Conservation (phyloP, 352 stramenopile genomes). For the Pythium vanterpoolii region DNA sequence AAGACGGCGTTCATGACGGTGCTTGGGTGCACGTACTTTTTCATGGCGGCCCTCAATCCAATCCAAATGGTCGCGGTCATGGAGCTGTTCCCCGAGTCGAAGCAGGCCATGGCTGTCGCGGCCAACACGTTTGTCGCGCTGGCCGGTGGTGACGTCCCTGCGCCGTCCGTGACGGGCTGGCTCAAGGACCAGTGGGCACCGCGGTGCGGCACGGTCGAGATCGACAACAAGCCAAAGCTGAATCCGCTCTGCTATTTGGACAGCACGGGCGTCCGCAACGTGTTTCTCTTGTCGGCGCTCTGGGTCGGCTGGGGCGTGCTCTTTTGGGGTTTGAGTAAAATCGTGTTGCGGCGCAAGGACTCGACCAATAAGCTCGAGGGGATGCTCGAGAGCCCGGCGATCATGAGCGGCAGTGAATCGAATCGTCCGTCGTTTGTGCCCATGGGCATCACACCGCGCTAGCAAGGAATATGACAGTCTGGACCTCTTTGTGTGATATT, state of each 20-base stretch:
- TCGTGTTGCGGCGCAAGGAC: slow-evolving; percentile 27
- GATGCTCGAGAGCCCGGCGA: slow-evolving; percentile 2
- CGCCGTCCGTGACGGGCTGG: slow-evolving; percentile 88
- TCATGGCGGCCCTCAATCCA: slow-evolving; percentile 71
- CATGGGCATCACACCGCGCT: slow-evolving; percentile 12
- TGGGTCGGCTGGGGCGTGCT: slow-evolving; percentile 69
- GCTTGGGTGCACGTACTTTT: slow-evolving; percentile 67
- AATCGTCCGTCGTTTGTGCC: slow-evolving; percentile 8
- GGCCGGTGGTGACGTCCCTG: slow-evolving; percentile 91
- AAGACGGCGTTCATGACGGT: slow-evolving; percentile 57
- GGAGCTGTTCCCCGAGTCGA: slow-evolving; percentile 79
- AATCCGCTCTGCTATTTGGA: slow-evolving; percentile 64
- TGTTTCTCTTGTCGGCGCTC: slow-evolving; percentile 70
- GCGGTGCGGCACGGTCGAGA: slow-evolving; percentile 70
- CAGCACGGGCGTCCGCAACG: slow-evolving; percentile 46
- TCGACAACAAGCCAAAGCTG: slow-evolving; percentile 47
- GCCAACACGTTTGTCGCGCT: slow-evolving; percentile 91
- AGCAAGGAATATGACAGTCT: too few species aligned
- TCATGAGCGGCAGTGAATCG: slow-evolving; percentile 10
- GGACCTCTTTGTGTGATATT: background rate
- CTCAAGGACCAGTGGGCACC: slow-evolving; percentile 92
- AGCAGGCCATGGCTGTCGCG: slow-evolving; percentile 86
- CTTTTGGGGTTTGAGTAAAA: slow-evolving; percentile 41
- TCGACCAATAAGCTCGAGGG: slow-evolving; percentile 1
- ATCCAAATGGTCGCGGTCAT: slow-evolving; percentile 86